phyloP scores from a whole-genome alignment of 1,284 basidiomycete species.

The Trichosporon sp. region DNA sequence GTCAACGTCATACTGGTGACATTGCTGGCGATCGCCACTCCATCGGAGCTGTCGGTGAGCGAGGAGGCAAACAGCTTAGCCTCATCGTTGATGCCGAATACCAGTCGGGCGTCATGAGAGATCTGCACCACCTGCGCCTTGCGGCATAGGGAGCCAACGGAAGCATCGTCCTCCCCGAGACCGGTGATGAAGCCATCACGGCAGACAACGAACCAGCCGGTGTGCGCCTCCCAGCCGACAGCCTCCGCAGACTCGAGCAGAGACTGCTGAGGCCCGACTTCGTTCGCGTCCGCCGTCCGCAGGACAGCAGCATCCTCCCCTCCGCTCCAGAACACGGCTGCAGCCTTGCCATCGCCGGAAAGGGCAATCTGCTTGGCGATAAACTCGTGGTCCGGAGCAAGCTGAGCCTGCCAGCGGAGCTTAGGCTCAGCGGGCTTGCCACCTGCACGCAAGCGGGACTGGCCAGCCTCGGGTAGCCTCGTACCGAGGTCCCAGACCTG shows the following conservation, averaged over 20 bases:
- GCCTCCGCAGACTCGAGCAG: slow-evolving; percentile 21
- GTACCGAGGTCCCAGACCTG: slow-evolving; percentile 68
- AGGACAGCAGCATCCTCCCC: slow-evolving; percentile 5
- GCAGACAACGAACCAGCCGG: slow-evolving; percentile 29
- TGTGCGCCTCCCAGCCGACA: slow-evolving; percentile 27
- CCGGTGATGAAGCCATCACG: slow-evolving; percentile 21
- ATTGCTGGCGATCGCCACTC: slow-evolving; percentile 55
- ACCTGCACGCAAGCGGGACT: slow-evolving; percentile 51
- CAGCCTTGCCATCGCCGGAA: slow-evolving; percentile 27
- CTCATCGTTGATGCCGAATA: slow-evolving; percentile 62
- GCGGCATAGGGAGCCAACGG: slow-evolving; percentile 23
- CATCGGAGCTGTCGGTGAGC: slow-evolving; percentile 25
- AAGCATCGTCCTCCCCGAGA: slow-evolving; percentile 9
- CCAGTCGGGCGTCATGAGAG: slow-evolving; percentile 44
- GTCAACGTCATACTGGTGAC: slow-evolving; percentile 77
- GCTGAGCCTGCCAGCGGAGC: slow-evolving; percentile 51
- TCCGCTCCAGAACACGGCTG: slow-evolving; percentile 24
- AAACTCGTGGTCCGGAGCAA: slow-evolving; percentile 15
- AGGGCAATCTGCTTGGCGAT: slow-evolving; percentile 34
- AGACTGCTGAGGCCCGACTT: not conserved
- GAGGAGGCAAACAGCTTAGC: slow-evolving; percentile 59
- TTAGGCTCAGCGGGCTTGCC: slow-evolving; percentile 58
- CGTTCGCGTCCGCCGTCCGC: slow-evolving; percentile 10
- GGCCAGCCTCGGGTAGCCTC: slow-evolving; percentile 50
- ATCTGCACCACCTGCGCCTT: slow-evolving; percentile 23